These are phyloP conservation scores for Chytriomyces sp. DNA, from an alignment of 192 early-diverging fungal species.

Conservation along the genomic window DNA sequence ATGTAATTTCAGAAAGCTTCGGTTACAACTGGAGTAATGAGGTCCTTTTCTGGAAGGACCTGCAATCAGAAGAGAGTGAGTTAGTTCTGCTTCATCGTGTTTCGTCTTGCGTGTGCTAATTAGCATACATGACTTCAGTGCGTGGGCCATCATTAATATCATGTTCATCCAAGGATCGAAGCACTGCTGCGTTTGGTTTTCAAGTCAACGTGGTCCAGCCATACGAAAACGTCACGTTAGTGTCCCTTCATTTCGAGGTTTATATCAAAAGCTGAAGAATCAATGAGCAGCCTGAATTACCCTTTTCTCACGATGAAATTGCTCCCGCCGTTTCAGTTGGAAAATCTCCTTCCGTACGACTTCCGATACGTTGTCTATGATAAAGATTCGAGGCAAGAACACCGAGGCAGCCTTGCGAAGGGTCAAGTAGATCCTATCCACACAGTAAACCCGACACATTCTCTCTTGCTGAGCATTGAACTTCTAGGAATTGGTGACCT, in stretches of 20 bases:
- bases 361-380: conserved; percentile 80
- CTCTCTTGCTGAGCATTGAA: conserved; percentile 74
- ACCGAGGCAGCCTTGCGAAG: conserved; percentile 63
- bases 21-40: conserved; percentile 85
- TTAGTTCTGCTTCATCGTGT: too few relatives aligned
- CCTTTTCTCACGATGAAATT: conserved; percentile 52
- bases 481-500: conserved; percentile 69
- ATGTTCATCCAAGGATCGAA: conserved; percentile 53
- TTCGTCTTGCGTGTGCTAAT: too few relatives aligned
- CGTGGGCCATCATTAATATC: conserved; percentile 53
- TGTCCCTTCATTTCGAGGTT: background rate
- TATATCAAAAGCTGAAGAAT: background rate
- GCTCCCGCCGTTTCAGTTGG: conserved; percentile 79
- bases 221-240: conserved; percentile 31
- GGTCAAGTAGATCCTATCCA: conserved; percentile 79
- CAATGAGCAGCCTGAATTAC: conserved; percentile 30
- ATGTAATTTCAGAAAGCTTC: conserved; percentile 56
- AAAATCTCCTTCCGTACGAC: conserved; percentile 93
- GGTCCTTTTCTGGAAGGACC: conserved; percentile 82
- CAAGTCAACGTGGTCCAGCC: conserved; percentile 56
- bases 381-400: conserved; percentile 66
- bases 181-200: conserved; percentile 68
- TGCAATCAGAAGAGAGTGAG: conserved; percentile 36
- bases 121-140: background rate
- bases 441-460: conserved; percentile 78